Evolutionary conservation across 2,329 filamentous ascomycete species (phyloP), one percentile per base, ranked within the genome.

Genomic region (Alternaria solani): DNA sequence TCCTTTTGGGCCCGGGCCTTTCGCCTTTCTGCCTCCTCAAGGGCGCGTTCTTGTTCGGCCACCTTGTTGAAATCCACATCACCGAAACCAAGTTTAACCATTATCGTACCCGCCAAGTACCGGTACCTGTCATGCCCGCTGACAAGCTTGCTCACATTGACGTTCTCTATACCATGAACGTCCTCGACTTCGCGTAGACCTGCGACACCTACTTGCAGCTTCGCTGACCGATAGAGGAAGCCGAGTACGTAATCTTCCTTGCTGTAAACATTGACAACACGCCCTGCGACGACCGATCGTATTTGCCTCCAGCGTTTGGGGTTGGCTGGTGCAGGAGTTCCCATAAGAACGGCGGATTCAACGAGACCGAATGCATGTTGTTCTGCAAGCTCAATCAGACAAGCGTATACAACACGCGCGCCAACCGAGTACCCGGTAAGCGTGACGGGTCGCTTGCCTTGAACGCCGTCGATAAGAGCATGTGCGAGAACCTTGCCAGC

Each of bases 251-350:
- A 91, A 78, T 97, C 93, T 64, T 95, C 94, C 51, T 90, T 87
- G 4, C 91, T 94, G 78, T 90, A 96, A 7, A 94, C 91, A 69
- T 97, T 97, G 66, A 96, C 90, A 9, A 97, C 84, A 59, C 91
- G 87, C 3, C 92, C 93, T 0, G 90, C 87, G 1, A 96, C 92
- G 0, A 94, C 92, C 46, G 87, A 88, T 25, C 92, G 88, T 66
- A 96, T 88, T 43, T 87, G 83, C 55, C 88, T 85, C 93, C 93
- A 97, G 62, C 91, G 86, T 2, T 84, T 84, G 1, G 86, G 80
- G 51, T 89, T 86, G 0, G 90, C 91, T 0, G 93, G 92, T 0
- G 90, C 87, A 0, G 94, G 92, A 0, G 92, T 85, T 3, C 93
- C 93, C 66, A 97, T 91, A 12, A 97, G 79, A 8, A 96, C 88